These are phyloP conservation scores for Scedosporium minutisporum DNA, from an alignment of 2,329 filamentous ascomycete species.

Conservation along the genomic window DNA sequence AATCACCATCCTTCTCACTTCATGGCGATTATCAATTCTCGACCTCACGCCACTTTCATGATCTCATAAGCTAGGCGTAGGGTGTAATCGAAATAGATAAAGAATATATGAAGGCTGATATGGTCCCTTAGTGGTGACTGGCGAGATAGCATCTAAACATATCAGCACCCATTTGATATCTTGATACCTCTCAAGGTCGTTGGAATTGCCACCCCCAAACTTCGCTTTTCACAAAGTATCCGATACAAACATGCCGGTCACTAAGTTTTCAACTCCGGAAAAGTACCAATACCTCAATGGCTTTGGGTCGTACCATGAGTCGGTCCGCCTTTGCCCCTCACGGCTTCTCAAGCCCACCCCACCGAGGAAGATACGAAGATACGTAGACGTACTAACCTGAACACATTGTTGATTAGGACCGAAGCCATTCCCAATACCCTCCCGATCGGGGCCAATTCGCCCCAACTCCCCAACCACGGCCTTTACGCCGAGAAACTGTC, in stretches of 20 bases:
- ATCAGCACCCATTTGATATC: not conserved
- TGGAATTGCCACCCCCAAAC: too few relatives aligned
- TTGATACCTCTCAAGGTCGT: too few relatives aligned
- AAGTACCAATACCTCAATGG: constrained; percentile 70
- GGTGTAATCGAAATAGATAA: too few relatives aligned
- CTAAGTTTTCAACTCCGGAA: constrained; percentile 36
- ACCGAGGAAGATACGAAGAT: too few relatives aligned
- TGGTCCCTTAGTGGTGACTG: not conserved
- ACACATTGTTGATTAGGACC: constrained; percentile 36
- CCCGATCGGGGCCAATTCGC: constrained; percentile 68
- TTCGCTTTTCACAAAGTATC: not conserved
- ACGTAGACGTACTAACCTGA: not conserved
- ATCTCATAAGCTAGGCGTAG: too few relatives aligned
- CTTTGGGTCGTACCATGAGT: constrained; percentile 72
- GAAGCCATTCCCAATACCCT: constrained; percentile 70
- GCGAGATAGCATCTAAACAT: not conserved
- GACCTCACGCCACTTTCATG: too few relatives aligned
- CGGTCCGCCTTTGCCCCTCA: constrained; percentile 18
- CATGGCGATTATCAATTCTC: too few relatives aligned
- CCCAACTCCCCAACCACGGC: constrained; percentile 67
- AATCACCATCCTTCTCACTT: too few relatives aligned
- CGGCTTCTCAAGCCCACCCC: too few relatives aligned
- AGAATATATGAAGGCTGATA: too few relatives aligned
- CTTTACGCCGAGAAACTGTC: constrained; percentile 76
- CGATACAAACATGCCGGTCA: constrained; percentile 33